Base-by-base conservation (phyloP, 192 early-diverging fungal species). In the Chytriomyces sp. region DNA sequence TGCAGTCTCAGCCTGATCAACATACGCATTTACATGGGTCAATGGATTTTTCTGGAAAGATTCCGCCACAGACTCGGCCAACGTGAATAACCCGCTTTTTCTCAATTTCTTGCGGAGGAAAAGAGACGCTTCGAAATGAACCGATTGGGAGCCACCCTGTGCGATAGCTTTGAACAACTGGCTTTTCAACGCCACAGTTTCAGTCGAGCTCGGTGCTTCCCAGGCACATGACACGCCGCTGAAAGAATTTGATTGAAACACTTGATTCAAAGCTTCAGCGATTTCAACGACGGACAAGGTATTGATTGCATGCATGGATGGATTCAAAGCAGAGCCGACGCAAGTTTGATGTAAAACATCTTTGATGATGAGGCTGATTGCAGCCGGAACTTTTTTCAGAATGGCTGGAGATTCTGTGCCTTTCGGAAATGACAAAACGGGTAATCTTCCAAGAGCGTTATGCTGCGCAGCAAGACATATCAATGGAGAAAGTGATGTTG, bases 11-110 rank as follows among this genome's bases (percentile, higher is more conserved):
- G 24, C 43, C 6, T 13, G 1, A 13, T 48, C 5, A 67, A n/a
- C 24, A 79, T 53, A 24, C 70, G 61, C 16, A 26, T 73, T n/a
- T 69, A 75, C 35, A 35, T n/a, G n/a, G n/a, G n/a, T n/a, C n/a
- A n/a, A n/a, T n/a, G n/a, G n/a, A n/a, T n/a, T n/a, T n/a, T n/a
- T n/a, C n/a, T n/a, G n/a, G 35, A 35, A 3, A 35, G 35, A 35
- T 35, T 35, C 35, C 35, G 35, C 35, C 2, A 35, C 35, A 35
- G 35, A 35, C 35, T 35, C 35, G 2, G 35, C 35, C 35, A 35
- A 35, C 35, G 35, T 35, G 1, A 35, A 35, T 35, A 35, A 35
- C 35, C 35, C 35, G 35, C 35, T 4, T 35, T 35, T 35, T 35
- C 35, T 35, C 35, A 35, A 35, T 35, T 35, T 35, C 35, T 35